phyloP scores from a whole-genome alignment of 306 rosid species.

The Abrus pulchellus region DNA sequence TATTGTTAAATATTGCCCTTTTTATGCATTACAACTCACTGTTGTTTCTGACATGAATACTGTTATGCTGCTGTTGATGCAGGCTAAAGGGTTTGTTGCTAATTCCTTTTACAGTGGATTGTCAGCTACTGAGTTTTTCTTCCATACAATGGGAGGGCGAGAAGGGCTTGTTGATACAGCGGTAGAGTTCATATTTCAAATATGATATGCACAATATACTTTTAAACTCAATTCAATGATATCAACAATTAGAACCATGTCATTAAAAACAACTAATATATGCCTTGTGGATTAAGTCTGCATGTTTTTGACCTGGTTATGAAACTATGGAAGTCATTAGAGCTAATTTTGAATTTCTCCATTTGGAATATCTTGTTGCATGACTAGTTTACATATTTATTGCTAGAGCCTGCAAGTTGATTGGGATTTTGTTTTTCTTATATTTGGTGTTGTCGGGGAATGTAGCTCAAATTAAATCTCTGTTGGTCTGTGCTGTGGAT shows the following conservation, averaged over 20 bases:
- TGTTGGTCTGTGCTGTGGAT: constrained; percentile 9
- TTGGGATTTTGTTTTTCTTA: constrained; percentile 7
- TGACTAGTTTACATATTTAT: constrained; percentile 31
- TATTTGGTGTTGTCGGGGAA: constrained; percentile 13
- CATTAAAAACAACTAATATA: constrained; percentile 2
- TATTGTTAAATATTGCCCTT: constrained; percentile 1
- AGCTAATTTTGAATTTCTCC: neutral
- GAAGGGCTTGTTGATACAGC: constrained; percentile 99
- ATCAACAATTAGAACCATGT: constrained; percentile 3
- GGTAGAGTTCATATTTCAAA: constrained; percentile 54
- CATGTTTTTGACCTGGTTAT: constrained; percentile 26
- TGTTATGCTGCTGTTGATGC: constrained; percentile 53
- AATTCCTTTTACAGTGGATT: constrained; percentile 94
- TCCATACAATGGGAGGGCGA: constrained; percentile 98
- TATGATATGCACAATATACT: constrained; percentile 23
- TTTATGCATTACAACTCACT: neutral
- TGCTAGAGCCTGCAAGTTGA: constrained; percentile 15
- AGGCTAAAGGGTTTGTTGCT: constrained; percentile 97
- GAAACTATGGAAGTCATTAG: neutral
- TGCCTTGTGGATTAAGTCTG: constrained; percentile 28
- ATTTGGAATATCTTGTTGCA: constrained; percentile 9
- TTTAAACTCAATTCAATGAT: constrained; percentile 28
- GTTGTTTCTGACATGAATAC: constrained; percentile 41
- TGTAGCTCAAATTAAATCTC: neutral
- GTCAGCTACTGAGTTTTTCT: constrained; percentile 95